Conservation (phyloP, 371 early-diverging fungal species). For the Mortierella sp. region DNA sequence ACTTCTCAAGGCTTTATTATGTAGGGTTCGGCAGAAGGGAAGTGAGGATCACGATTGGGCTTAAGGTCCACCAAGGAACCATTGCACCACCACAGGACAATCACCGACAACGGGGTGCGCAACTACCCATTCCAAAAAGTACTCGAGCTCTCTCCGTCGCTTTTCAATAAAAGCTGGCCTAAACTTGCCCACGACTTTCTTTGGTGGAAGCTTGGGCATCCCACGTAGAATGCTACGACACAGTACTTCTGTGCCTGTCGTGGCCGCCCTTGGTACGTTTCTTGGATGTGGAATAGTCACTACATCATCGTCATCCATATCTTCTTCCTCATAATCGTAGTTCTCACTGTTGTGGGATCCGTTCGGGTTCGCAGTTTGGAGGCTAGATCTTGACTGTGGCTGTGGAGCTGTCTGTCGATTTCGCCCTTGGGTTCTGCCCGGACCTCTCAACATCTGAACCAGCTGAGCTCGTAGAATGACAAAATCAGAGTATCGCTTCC, state of each 20-base stretch:
- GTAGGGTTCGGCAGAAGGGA: too few relatives aligned
- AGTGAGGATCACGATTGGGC: too few relatives aligned
- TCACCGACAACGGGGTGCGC: conserved; percentile 45
- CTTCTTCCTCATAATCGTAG: conserved; percentile 8
- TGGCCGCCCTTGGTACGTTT: background rate
- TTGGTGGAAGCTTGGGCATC: conserved; percentile 44
- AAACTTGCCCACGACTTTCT: conserved; percentile 46
- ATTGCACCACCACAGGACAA: conserved; percentile 47
- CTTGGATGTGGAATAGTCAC: conserved; percentile 8
- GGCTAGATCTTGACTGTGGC: background rate
- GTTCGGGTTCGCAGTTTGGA: background rate
- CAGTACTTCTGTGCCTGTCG: background rate
- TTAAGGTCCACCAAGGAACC: conserved; percentile 34
- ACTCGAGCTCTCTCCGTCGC: conserved; percentile 43
- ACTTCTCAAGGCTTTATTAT: too few relatives aligned
- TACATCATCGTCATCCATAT: conserved; percentile 14
- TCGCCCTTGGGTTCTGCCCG: background rate
- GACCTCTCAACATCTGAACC: conserved; percentile 23
- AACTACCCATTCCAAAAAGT: conserved; percentile 51
- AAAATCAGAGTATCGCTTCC: conserved; percentile 51
- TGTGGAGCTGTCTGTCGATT: background rate
- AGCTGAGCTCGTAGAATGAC: conserved; percentile 33
- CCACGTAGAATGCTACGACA: conserved; percentile 23
- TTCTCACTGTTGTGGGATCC: background rate
- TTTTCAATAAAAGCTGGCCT: conserved; percentile 46